Conservation (phyloP, 108 stramenopile genomes). For the Cyclotella sp. region DNA sequence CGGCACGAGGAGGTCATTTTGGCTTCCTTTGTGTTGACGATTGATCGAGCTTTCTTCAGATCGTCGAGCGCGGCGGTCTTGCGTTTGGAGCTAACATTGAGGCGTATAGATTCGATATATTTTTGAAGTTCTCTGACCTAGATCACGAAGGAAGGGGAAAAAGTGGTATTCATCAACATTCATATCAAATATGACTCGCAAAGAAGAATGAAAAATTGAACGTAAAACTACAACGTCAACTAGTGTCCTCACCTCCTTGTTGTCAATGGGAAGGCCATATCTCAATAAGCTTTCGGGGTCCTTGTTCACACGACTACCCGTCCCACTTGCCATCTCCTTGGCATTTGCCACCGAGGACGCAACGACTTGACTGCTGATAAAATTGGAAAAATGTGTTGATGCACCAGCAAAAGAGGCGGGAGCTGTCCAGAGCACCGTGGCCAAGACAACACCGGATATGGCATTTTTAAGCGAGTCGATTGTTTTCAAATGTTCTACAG, state of each 20-base stretch:
- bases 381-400: slow-evolving; percentile 6
- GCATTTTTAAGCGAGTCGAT: slow-evolving; percentile 38
- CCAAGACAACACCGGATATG: slow-evolving; percentile 38
- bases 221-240: too few relatives aligned
- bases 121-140: slow-evolving; percentile 87
- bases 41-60: slow-evolving; percentile 69
- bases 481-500: not conserved
- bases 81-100: slow-evolving; percentile 84
- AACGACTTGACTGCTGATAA: slow-evolving; percentile 13
- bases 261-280: slow-evolving; percentile 89
- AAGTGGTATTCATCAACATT: too few relatives aligned
- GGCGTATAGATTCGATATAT: slow-evolving; percentile 78
- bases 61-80: slow-evolving; percentile 85
- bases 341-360: slow-evolving; percentile 60
- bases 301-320: slow-evolving; percentile 92
- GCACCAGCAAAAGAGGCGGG: slow-evolving; percentile 43
- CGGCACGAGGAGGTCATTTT: slow-evolving; percentile 75
- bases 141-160: not conserved
- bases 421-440: slow-evolving; percentile 51
- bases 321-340: slow-evolving; percentile 88
- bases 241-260: slow-evolving; percentile 77
- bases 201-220: too few relatives aligned
- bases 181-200: too few relatives aligned
- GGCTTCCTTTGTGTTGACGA: slow-evolving; percentile 63
- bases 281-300: slow-evolving; percentile 90